Conservation (phyloP, 2,329 filamentous ascomycete genomes). For the Xylariaceae sp. region DNA sequence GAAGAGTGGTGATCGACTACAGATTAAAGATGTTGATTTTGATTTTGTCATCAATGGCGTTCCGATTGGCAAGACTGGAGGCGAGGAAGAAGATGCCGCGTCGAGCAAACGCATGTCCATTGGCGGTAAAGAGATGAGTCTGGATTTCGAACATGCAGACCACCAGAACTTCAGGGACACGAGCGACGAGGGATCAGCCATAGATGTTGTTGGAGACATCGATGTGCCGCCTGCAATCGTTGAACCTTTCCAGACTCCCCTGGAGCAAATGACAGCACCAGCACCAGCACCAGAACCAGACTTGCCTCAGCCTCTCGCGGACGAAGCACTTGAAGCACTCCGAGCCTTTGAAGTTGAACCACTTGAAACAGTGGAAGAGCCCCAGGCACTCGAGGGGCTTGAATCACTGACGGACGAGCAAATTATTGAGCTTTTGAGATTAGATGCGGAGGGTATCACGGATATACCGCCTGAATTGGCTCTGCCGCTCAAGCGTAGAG, state of each 20-base stretch:
- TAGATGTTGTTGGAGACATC: slow-evolving; percentile 40
- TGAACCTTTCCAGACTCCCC: slow-evolving; percentile 4
- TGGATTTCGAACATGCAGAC: slow-evolving; percentile 64
- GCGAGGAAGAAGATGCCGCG: slow-evolving; percentile 47
- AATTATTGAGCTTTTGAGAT: slow-evolving; percentile 5
- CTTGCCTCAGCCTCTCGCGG: neutral
- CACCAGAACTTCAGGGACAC: slow-evolving; percentile 55
- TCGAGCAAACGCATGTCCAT: slow-evolving; percentile 48
- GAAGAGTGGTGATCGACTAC: slow-evolving; percentile 61
- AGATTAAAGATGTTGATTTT: slow-evolving; percentile 68
- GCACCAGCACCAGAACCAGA: slow-evolving; percentile 24
- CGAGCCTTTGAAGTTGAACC: neutral
- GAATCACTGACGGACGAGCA: neutral
- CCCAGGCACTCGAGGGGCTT: neutral
- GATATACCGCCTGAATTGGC: slow-evolving; percentile 30
- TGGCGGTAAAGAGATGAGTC: slow-evolving; percentile 67
- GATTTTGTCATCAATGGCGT: slow-evolving; percentile 65
- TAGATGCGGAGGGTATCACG: slow-evolving; percentile 8
- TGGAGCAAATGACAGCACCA: neutral
- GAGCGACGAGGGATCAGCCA: slow-evolving; percentile 48
- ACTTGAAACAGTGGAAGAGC: neutral
- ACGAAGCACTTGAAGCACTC: neutral
- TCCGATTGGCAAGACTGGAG: slow-evolving; percentile 53
- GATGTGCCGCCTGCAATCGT: slow-evolving; percentile 28
- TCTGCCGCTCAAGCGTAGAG: slow-evolving; percentile 58